Percentiles rank a stretch among this genome's conserved stretches.
Conservation (phyloP, 2,329 filamentous ascomycete genomes). For the Rugonectria rugulosa region DNA sequence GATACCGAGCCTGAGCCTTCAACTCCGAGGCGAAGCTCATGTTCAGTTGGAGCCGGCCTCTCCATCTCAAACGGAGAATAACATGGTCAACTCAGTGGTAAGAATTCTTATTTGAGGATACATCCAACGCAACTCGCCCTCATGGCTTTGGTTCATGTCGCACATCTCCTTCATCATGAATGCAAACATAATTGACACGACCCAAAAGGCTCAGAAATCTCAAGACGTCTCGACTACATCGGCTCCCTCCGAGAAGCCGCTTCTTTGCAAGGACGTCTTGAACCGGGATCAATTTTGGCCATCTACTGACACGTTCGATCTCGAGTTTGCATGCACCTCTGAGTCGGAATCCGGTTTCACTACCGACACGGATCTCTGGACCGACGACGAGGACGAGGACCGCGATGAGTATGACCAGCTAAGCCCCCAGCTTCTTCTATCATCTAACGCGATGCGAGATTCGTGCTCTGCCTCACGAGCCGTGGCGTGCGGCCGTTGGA, state of each 20-base stretch:
- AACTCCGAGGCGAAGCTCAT: background rate
- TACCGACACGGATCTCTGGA: slow-evolving; percentile 30
- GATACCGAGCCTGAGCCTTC: background rate
- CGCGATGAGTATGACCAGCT: slow-evolving; percentile 29
- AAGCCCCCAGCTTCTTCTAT: background rate
- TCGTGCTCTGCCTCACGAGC: slow-evolving; percentile 25
- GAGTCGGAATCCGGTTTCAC: slow-evolving; percentile 31
- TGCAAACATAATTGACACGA: background rate
- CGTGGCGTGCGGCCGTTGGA: slow-evolving; percentile 14
- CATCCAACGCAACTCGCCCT: too few relatives aligned
- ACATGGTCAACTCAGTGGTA: background rate
- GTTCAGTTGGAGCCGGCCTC: slow-evolving; percentile 1
- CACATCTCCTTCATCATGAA: background rate
- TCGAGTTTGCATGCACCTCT: slow-evolving; percentile 28
- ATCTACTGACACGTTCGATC: slow-evolving; percentile 8
- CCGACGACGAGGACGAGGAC: slow-evolving; percentile 33
- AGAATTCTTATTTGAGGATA: background rate
- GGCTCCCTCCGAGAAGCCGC: slow-evolving; percentile 6
- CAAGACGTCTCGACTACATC: background rate
- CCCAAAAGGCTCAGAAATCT: background rate
- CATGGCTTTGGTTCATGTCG: too few relatives aligned
- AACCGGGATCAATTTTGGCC: slow-evolving; percentile 1
- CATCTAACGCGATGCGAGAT: slow-evolving; percentile 16
- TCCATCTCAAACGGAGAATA: background rate
- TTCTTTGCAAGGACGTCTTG: slow-evolving; percentile 10